Base-by-base conservation (phyloP, 768 basidiomycete genomes). In the Tylopilus sp. region DNA sequence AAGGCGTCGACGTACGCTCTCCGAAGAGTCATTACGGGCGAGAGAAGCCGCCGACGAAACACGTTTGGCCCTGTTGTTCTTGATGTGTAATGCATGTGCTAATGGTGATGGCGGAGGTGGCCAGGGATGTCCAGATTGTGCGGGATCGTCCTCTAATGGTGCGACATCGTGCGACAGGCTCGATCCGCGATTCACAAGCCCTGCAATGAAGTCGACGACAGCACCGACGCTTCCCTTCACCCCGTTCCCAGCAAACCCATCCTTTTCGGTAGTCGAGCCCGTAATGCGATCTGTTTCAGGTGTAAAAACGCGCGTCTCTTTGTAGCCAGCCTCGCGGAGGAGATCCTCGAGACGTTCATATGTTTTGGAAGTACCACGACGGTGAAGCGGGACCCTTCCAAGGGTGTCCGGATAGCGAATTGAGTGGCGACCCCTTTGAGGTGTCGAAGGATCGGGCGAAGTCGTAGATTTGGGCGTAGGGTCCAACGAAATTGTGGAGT, bases 301-400 rank as follows among this genome's bases (percentile, higher is more conserved):
- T 0, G 93, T 94, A 62, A 90, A 89, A 12, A 97, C 79, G 38
- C 92, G 81, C 4, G 92, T 94, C 65, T 96, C 93, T 68, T 92
- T 92, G 76, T 94, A 95, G 2, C 93, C 93, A 1, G 91, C 91
- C 66, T 92, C 88, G 45, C 82, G 77, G 25, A 97, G 77, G 17
- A 97, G 76, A 71, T 94, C 90, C 58, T 93, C 93, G 19, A 96
- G 78, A 6, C 83, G 78, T 59, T 94, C 92, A 58, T 92, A 93
- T 5, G 83, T 89, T 56, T 80, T 82, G 3, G 89, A 90, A 19
- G 82, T 91, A 2, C 90, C 90, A 50, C 89, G 76, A 22, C 87
- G 78, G 64, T 91, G 89, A 14, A 91, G 72, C 0, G 87, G 89
- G 7, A 89, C 85, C 26, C 85, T 82, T 5, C 82, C 79, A 8